These are phyloP conservation scores for Alisma plantagoaquatica DNA, from an alignment of 106 monocot species.

Conservation along the genomic window DNA sequence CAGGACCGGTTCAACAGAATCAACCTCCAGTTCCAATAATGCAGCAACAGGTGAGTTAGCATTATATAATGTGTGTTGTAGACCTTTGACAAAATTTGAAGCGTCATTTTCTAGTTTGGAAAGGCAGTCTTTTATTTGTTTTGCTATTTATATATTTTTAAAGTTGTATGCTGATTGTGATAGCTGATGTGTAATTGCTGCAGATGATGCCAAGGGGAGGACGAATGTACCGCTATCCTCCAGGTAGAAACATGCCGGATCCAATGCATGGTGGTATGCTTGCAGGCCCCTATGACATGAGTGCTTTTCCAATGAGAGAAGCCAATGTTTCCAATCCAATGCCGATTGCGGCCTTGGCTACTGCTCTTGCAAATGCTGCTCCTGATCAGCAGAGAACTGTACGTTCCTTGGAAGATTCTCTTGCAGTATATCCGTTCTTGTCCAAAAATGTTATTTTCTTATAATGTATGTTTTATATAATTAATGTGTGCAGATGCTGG, in stretches of 20 bases:
- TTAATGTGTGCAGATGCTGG: conserved; percentile 49
- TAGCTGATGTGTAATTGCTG: not conserved
- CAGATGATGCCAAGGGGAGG: conserved; percentile 65
- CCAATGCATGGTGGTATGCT: conserved; percentile 49
- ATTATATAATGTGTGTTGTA: not conserved
- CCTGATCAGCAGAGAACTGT: conserved; percentile 79
- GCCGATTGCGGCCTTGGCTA: conserved; percentile 52
- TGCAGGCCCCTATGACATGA: conserved; percentile 51
- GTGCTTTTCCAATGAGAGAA: conserved; percentile 34
- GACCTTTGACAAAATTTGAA: too few relatives aligned
- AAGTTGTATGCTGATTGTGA: not conserved
- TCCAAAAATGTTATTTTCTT: conserved; percentile 5
- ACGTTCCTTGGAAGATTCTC: conserved; percentile 4
- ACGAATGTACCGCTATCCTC: conserved; percentile 57
- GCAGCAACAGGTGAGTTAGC: conserved; percentile 40
- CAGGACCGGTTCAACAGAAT: conserved; percentile 42
- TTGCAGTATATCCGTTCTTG: not conserved
- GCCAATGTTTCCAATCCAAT: conserved; percentile 44
- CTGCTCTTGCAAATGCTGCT: conserved; percentile 67
- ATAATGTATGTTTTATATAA: conserved; percentile 51
- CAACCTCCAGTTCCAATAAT: conserved; percentile 48
- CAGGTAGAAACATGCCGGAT: conserved; percentile 44
- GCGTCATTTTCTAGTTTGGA: too few relatives aligned
- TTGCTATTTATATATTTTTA: not conserved
- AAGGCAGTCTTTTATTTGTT: not conserved